phyloP scores from a whole-genome alignment of 129 eudicot genomes.

The Lactuca saligna region DNA sequence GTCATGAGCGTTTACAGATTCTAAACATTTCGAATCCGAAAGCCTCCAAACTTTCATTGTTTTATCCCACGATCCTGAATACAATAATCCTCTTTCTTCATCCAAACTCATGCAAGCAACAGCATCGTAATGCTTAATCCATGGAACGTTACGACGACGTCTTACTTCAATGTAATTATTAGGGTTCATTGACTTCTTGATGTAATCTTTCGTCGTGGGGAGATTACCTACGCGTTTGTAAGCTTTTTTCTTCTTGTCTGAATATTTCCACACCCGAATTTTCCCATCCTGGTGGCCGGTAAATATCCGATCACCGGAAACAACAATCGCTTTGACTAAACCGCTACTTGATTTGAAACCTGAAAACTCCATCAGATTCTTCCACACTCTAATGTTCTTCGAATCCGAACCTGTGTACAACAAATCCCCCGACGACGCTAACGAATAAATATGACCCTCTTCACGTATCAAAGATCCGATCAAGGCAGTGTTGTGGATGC shows the following conservation, averaged over 20 bases:
- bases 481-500: constrained; percentile 30
- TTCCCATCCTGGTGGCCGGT: constrained; percentile 57
- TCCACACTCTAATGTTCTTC: constrained; percentile 71
- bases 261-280: constrained; percentile 61
- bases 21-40: constrained; percentile 66
- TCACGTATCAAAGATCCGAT: constrained; percentile 66
- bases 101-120: constrained; percentile 60
- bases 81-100: constrained; percentile 44
- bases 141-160: constrained; percentile 50
- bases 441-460: constrained; percentile 72
- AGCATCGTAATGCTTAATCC: constrained; percentile 67
- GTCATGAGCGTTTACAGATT: constrained; percentile 60
- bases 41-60: constrained; percentile 69
- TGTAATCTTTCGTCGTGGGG: constrained; percentile 52
- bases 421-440: constrained; percentile 51
- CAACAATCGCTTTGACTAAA: constrained; percentile 71
- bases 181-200: constrained; percentile 56
- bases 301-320: constrained; percentile 41
- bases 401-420: constrained; percentile 75
- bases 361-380: constrained; percentile 49
- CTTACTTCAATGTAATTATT: constrained; percentile 49
- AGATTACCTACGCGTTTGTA: constrained; percentile 58
- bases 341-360: constrained; percentile 76
- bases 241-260: constrained; percentile 25
- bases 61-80: constrained; percentile 86